Base-by-base conservation (phyloP, 768 basidiomycete species). In the Paxillus involutus region DNA sequence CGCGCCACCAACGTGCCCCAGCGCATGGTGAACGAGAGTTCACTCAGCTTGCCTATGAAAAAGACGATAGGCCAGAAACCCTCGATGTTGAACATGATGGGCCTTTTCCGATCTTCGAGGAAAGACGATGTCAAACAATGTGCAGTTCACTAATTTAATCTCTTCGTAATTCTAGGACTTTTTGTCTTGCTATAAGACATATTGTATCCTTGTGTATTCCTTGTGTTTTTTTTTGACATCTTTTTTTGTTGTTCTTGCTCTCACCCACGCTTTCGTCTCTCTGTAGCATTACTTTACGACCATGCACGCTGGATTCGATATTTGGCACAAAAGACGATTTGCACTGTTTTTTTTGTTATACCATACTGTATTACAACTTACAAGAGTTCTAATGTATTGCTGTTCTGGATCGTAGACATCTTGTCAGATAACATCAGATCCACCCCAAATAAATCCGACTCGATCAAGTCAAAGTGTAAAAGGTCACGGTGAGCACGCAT, bases 31-130 rank as follows among this genome's bases (percentile, higher is more conserved):
- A 56, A 52, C 12, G 53, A 51, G 8, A 55, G 52, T 43, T 47
- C 43, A 41, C 46, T 17, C 9, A 53, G 30, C 45, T 42, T 65
- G 26, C 53, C 58, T 33, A 44, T 49, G 44, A 56, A 53, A 52
- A 63, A 56, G 42, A 45, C 44, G 44, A 44, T 61, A 29, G 66
- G 62, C 47, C 68, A 49, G 58, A 63, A 65, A 21, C 51, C 62
- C 1, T 58, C 69, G 41, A 36, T 62, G 48, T 52, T 64, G 44
- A 65, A 60, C 45, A 60, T 71, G 65, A 68, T 65, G 52, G 64
- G 64, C 19, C 57, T 73, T 37, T 67, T 76, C 51, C 70, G 64
- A 21, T 64, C 69, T 11, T 53, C 52, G 11, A 59, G 50, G 45
- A 68, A 60, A 54, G 59, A 70, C 30, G 55, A 59, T 2, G 40